Evolutionary conservation across 2,329 filamentous ascomycete genomes (phyloP), one percentile per base, ranked within the genome.

Genomic region (Raffaelea albimanens): DNA sequence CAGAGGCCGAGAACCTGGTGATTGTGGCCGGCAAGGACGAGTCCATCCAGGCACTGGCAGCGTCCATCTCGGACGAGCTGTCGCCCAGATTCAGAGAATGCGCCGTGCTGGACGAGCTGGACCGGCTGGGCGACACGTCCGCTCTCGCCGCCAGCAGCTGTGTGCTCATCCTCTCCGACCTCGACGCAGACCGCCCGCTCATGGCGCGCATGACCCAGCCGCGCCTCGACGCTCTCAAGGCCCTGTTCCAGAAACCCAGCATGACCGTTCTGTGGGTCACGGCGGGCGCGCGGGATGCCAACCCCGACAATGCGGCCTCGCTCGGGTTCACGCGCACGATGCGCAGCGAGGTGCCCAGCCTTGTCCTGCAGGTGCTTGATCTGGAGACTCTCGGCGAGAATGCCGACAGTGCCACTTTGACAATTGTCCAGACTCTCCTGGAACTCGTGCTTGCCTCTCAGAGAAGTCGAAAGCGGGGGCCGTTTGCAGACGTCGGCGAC

Each of bases 131-230:
- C n/a, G n/a, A n/a, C n/a, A n/a, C n/a, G n/a, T n/a, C n/a, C n/a
- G n/a, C n/a, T n/a, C n/a, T n/a, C n/a, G n/a, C n/a, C n/a, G n/a
- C n/a, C n/a, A n/a, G n/a, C n/a, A n/a, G n/a, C n/a, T n/a, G n/a
- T n/a, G 59, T 56, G 4, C 57, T 70, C 14, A 18, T 70, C 3
- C 52, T 71, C 3, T 52, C 55, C 20, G 67, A 70, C 41, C 53
- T 70, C 2, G 62, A 66, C 20, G 31, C 25, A 5, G 49, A 60
- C 13, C 9, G 4, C 19, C 56, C 65, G 0, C 16, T 69, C 14
- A 55, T 68, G 41, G 48, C 59, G 1, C 59, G 46, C 9, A 63
- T 70, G 60, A 67, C 61, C 1, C 55, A 59, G 5, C 34, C 49
- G 1, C 52, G 55, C 0, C 56, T 70, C n/a, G 50, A 57, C 3